Evolutionary conservation across 768 basidiomycete species (phyloP).

Genomic region (Chalciporus sphaerocephalus): DNA sequence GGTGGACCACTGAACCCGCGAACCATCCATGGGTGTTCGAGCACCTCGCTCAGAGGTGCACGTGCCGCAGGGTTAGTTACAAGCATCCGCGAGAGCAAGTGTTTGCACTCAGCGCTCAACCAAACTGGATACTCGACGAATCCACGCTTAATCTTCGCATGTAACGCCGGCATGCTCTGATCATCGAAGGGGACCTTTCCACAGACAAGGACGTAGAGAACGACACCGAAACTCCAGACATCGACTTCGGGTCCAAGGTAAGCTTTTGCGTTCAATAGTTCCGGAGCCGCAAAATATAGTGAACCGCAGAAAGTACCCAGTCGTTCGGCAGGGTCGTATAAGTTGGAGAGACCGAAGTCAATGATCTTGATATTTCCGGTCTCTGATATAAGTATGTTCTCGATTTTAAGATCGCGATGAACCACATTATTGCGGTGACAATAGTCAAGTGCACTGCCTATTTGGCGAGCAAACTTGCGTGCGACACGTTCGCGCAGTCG

Average conservation of each 20-base stretch:
- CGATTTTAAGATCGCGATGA: constrained; percentile 98
- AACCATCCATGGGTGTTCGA: constrained; percentile 88
- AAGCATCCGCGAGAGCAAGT: constrained; percentile 89
- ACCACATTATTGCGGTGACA: constrained; percentile 97
- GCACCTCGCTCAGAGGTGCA: constrained; percentile 79
- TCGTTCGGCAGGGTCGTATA: constrained; percentile 78
- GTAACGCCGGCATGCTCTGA: constrained; percentile 97
- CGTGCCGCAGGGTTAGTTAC: constrained; percentile 88
- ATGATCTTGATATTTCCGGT: constrained; percentile 99
- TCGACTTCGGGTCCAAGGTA: constrained; percentile 99
- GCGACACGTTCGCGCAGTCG: constrained; percentile 92
- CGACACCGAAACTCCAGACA: constrained; percentile 98
- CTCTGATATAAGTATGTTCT: constrained; percentile 98
- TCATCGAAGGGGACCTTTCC: constrained; percentile 99
- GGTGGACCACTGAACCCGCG: constrained; percentile 82
- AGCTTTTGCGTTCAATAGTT: constrained; percentile 92
- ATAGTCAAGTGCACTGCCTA: constrained; percentile 93
- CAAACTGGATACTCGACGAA: constrained; percentile 96
- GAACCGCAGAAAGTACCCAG: constrained; percentile 97
- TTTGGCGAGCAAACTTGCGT: constrained; percentile 95
- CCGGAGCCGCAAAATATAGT: constrained; percentile 97
- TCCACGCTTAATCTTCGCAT: constrained; percentile 98
- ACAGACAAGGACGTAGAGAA: constrained; percentile 95
- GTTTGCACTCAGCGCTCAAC: constrained; percentile 94
- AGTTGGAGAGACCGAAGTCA: constrained; percentile 96